Base-by-base conservation (phyloP, 495 filamentous ascomycete genomes). In the Xylaria intraflava region DNA sequence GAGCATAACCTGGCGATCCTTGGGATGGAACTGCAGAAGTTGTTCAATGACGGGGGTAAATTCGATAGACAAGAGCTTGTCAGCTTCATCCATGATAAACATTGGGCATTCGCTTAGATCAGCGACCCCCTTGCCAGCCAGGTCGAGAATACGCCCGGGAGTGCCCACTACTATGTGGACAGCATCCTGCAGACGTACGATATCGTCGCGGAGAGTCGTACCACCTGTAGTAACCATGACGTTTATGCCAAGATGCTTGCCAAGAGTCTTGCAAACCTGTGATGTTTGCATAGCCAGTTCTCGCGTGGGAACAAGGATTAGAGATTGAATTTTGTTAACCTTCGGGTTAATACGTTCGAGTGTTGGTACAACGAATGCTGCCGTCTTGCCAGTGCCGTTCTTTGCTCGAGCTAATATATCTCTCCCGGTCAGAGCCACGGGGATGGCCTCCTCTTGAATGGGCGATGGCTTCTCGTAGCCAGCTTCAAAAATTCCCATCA, bases 191-290 rank as follows among this genome's bases (percentile, higher is more conserved):
- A 99, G 71, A 59, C 93, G 90, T 57, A 97, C 86, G 67, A 99
- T 97, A 64, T 99, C 93, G 66, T 99, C 94, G 66, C 92, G 90
- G 42, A 99, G 74, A 0, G 86, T 86, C 19, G 91, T 96, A 64
- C 93, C 93, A 69, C 93, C 93, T 23, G 94, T 99, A 9, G 90
- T 95, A 43, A 97, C 93, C 94, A 99, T 97, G 63, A 99, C 92
- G 65, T 97, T 97, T 67, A 99, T 80, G 30, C 89, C 89, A 4
- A 99, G 83, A 66, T 99, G 90, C 67, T 96, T 96, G 29, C 93
- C 93, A 23, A 99, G 82, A 16, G 86, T 97, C 75, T 96, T 97
- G 79, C 93, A 97, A 39, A 99, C 93, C 65, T 97, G 94, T 33
- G 93, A 97, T 54, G 93, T 97, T 69, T 99, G 93, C 62, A 99